These are phyloP conservation scores for Salix viminalis DNA, from an alignment of 345 rosid species.

Conservation along the genomic window DNA sequence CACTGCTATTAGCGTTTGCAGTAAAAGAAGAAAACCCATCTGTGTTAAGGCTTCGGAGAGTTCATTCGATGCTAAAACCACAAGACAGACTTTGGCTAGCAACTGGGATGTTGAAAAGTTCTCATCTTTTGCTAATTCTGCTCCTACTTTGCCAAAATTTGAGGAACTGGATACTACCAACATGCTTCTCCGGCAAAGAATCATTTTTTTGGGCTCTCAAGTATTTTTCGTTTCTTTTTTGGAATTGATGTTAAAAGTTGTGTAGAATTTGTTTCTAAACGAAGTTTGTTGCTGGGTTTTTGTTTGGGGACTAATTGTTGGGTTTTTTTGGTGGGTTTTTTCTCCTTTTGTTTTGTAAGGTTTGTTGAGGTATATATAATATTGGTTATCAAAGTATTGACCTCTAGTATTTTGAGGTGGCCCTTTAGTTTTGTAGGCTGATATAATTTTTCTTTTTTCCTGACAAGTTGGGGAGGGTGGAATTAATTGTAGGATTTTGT, in stretches of 20 bases:
- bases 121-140: conserved; percentile 35
- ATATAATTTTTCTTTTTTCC: too few relatives aligned
- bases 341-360: too few relatives aligned
- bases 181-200: conserved; percentile 93
- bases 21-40: conserved; percentile 24
- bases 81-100: conserved; percentile 49
- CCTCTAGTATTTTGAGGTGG: too few relatives aligned
- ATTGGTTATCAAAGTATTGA: too few relatives aligned
- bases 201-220: conserved; percentile 79
- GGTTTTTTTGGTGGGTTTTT: not conserved
- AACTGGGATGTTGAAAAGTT: conserved; percentile 58
- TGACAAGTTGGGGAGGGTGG: too few relatives aligned
- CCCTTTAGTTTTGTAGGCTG: too few relatives aligned
- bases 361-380: too few relatives aligned
- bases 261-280: not conserved
- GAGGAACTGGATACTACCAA: conserved; percentile 82
- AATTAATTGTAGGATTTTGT: not conserved
- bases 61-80: conserved; percentile 9
- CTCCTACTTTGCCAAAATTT: conserved; percentile 60
- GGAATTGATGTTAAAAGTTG: not conserved
- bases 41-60: conserved; percentile 39
- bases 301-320: not conserved
- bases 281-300: not conserved
- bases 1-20: not conserved
- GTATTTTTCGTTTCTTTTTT: conserved; percentile 24